Evolutionary conservation across 2,329 filamentous ascomycete species (phyloP).

Genomic region (Sphaceloma murrayae): DNA sequence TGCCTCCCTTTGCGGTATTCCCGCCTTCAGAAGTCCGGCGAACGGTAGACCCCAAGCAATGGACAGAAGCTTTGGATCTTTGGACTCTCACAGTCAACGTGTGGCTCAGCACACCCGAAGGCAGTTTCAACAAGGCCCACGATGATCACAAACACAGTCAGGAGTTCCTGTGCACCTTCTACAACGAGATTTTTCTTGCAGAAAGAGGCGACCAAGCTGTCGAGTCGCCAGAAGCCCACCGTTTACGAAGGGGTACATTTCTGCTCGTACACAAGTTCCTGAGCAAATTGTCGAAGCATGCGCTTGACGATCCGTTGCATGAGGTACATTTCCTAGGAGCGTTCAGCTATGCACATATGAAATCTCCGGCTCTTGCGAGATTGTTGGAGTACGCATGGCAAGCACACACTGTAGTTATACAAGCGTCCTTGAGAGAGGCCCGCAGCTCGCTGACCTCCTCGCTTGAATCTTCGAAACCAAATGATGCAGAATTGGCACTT

Average conservation of each 20-base stretch:
- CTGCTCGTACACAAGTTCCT: constrained; percentile 1
- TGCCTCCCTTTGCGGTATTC: constrained; percentile 4
- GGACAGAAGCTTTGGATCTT: constrained; percentile 2
- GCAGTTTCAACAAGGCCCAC: neutral
- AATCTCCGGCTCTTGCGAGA: neutral
- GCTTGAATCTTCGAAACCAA: constrained; percentile 54
- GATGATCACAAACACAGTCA: neutral
- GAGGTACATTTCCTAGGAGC: constrained; percentile 1
- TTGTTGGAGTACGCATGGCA: neutral
- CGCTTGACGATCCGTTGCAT: neutral
- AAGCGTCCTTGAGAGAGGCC: neutral
- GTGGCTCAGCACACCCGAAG: constrained; percentile 2
- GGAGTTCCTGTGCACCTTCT: constrained; percentile 2
- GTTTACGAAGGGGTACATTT: neutral
- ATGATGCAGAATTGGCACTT: constrained; percentile 46
- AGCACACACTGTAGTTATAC: neutral
- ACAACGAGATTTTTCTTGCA: neutral
- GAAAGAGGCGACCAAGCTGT: neutral
- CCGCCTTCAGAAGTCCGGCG: neutral
- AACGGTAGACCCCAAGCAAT: neutral
- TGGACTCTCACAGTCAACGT: neutral
- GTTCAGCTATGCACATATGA: constrained; percentile 11
- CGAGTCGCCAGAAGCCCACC: neutral
- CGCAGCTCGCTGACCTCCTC: constrained; percentile 42
- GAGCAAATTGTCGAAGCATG: neutral